These are phyloP conservation scores for Trichoderma atroviride DNA, from an alignment of 2,329 filamentous ascomycete species.

Conservation along the genomic window DNA sequence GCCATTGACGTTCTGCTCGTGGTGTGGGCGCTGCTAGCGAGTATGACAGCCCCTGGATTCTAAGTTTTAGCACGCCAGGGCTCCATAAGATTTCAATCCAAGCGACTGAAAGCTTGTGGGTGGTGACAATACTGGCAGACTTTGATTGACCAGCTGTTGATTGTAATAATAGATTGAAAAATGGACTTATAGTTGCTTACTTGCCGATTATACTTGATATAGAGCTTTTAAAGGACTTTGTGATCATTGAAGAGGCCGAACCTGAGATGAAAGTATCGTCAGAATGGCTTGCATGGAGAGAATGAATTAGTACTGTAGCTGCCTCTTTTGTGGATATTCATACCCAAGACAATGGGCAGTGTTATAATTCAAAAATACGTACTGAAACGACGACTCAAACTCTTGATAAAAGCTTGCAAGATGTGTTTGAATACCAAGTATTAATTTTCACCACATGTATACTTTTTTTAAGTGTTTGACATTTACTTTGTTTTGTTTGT, in stretches of 20 bases:
- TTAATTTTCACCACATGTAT: background rate
- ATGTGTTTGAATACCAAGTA: background rate
- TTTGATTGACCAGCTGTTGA: background rate
- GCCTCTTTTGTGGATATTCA: too few relatives aligned
- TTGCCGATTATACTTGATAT: too few relatives aligned
- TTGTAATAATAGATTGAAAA: background rate
- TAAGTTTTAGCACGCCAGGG: background rate
- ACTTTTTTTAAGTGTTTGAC: background rate
- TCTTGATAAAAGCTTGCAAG: background rate
- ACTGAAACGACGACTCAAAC: background rate
- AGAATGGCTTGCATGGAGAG: too few relatives aligned
- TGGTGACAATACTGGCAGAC: background rate
- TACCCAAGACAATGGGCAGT: background rate
- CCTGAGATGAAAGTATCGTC: too few relatives aligned
- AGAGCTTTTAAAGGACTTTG: too few relatives aligned
- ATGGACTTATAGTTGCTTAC: too few relatives aligned
- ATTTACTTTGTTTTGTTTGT: background rate
- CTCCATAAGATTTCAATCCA: background rate
- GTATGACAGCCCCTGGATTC: background rate
- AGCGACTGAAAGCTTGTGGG: background rate
- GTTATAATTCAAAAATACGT: background rate
- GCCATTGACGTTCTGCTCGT: background rate
- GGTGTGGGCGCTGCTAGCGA: background rate
- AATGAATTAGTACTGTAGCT: too few relatives aligned
- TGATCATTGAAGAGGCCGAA: too few relatives aligned